Percentiles rank a stretch among this genome's conserved stretches.
phyloP scores from a whole-genome alignment of 306 rosid genomes.

The Vigna mungo region DNA sequence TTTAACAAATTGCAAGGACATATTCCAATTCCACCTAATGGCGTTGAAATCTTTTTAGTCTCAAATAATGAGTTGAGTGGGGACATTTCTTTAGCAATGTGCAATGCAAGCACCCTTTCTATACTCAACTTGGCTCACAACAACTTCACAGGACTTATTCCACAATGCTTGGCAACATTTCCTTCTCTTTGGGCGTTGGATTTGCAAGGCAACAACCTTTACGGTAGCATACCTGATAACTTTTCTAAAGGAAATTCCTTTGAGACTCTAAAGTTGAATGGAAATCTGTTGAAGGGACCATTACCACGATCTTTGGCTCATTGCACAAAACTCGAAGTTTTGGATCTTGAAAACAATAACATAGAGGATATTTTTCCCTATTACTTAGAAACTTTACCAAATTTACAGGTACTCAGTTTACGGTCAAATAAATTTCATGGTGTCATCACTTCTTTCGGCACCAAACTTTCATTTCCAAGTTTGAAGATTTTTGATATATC shows the following conservation, averaged over 20 bases:
- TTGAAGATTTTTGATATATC: slow-evolving; percentile 44
- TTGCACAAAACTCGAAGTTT: slow-evolving; percentile 22
- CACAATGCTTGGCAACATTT: slow-evolving; percentile 38
- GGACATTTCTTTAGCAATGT: neutral
- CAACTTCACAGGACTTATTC: slow-evolving; percentile 30
- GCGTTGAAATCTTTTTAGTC: neutral
- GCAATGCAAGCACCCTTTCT: neutral
- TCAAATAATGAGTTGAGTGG: slow-evolving; percentile 47
- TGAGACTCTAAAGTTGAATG: slow-evolving; percentile 39
- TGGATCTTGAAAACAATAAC: slow-evolving; percentile 50
- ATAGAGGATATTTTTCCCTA: slow-evolving; percentile 43
- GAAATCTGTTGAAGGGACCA: slow-evolving; percentile 48
- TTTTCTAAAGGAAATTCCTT: neutral
- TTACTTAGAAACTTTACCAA: slow-evolving; percentile 45
- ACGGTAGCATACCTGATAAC: slow-evolving; percentile 30
- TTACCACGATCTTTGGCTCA: slow-evolving; percentile 37
- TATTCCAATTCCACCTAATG: slow-evolving; percentile 25
- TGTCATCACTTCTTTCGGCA: slow-evolving; percentile 7
- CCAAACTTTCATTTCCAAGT: neutral
- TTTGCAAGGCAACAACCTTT: slow-evolving; percentile 45
- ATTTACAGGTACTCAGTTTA: slow-evolving; percentile 47
- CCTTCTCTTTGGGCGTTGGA: slow-evolving; percentile 33
- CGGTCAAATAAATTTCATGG: slow-evolving; percentile 55
- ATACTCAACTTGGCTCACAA: slow-evolving; percentile 27
- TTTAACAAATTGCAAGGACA: slow-evolving; percentile 44